phyloP scores from a whole-genome alignment of 306 rosid genomes.

The Begonia peltatifolia region DNA sequence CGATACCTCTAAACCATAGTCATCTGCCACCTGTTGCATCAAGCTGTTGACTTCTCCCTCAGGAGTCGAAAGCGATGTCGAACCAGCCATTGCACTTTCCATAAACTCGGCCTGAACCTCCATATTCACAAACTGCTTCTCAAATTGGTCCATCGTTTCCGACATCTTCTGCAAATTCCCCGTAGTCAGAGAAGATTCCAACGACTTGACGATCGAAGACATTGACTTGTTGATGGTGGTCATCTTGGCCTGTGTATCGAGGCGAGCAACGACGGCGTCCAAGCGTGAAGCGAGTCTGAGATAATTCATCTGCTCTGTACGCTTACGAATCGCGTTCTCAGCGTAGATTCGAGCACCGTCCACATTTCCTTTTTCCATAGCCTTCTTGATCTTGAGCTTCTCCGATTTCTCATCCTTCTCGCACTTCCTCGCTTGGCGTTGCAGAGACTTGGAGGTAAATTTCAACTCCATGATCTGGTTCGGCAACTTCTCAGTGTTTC shows the following conservation, averaged over 20 bases:
- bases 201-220: constrained; percentile 76
- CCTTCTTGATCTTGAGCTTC: constrained; percentile 91
- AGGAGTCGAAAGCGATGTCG: constrained; percentile 80
- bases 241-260: constrained; percentile 98
- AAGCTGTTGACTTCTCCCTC: constrained; percentile 89
- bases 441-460: constrained; percentile 84
- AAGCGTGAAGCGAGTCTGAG: constrained; percentile 84
- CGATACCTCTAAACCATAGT: constrained; percentile 89
- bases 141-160: constrained; percentile 88
- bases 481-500: constrained; percentile 86
- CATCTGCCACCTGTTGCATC: constrained; percentile 98
- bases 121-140: constrained; percentile 96
- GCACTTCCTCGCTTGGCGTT: constrained; percentile 81
- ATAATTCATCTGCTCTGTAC: constrained; percentile 96
- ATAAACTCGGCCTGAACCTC: constrained; percentile 98
- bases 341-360: constrained; percentile 97
- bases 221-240: constrained; percentile 76
- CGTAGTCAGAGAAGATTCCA: constrained; percentile 59
- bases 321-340: constrained; percentile 89
- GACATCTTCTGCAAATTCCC: constrained; percentile 98
- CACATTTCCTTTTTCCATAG: constrained; percentile 92
- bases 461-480: constrained; percentile 96
- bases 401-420: constrained; percentile 95
- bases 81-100: constrained; percentile 97
- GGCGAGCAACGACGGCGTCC: constrained; percentile 92